These are phyloP conservation scores for Stenogyne calaminthoides DNA, from an alignment of 305 asterid species.

Conservation along the genomic window DNA sequence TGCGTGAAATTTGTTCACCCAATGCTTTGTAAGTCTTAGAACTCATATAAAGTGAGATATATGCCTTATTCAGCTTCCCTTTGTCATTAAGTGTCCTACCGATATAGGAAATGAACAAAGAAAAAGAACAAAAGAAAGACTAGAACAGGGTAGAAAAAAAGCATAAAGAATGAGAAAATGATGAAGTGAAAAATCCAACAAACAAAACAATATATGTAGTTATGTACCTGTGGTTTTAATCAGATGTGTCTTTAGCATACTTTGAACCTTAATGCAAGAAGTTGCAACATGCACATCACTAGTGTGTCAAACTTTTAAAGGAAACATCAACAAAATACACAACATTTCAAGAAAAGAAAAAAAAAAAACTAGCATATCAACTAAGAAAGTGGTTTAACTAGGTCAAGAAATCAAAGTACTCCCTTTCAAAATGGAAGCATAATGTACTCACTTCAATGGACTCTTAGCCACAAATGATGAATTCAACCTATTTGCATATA, in stretches of 20 bases:
- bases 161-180: background rate
- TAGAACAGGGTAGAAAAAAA: background rate
- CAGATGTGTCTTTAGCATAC: background rate
- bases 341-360: background rate
- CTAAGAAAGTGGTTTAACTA: background rate
- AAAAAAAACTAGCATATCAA: background rate
- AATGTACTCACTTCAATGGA: background rate
- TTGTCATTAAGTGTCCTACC: background rate
- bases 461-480: background rate
- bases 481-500: background rate
- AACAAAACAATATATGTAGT: too few relatives aligned
- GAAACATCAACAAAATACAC: too few relatives aligned
- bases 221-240: background rate
- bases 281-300: too few relatives aligned
- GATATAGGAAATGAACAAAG: background rate
- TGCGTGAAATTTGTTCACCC: too few relatives aligned
- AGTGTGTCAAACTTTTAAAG: too few relatives aligned
- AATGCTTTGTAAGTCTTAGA: too few relatives aligned
- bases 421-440: constrained; percentile 2
- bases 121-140: background rate
- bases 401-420: background rate
- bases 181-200: background rate
- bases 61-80: background rate
- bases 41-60: background rate
- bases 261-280: background rate